Evolutionary conservation across 129 eudicot genomes (phyloP).

Genomic region (Smallanthus sonchifolius): DNA sequence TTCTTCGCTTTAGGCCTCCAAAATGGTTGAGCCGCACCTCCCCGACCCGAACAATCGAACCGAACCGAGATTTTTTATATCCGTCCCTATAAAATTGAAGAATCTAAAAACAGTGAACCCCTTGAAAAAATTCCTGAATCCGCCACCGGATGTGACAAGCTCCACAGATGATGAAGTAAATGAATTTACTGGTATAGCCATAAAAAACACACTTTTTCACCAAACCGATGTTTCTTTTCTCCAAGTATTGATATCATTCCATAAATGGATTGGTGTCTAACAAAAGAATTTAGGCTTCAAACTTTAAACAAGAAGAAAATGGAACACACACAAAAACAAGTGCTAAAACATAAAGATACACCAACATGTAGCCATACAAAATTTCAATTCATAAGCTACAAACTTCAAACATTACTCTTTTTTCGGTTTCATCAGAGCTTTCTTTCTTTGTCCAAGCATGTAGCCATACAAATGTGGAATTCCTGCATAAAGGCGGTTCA

Average conservation of each 20-base stretch:
- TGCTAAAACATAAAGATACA: slow-evolving; percentile 19
- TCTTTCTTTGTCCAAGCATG: slow-evolving; percentile 93
- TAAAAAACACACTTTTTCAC: not conserved
- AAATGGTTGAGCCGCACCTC: too few relatives aligned
- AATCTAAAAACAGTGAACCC: too few relatives aligned
- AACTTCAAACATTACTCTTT: slow-evolving; percentile 33
- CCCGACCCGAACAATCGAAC: too few relatives aligned
- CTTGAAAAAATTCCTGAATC: too few relatives aligned
- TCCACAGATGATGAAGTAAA: too few relatives aligned
- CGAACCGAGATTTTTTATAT: too few relatives aligned
- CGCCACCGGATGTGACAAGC: too few relatives aligned
- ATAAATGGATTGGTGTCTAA: not conserved
- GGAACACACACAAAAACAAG: not conserved
- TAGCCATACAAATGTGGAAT: slow-evolving; percentile 82
- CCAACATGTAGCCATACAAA: not conserved
- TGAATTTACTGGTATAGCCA: not conserved
- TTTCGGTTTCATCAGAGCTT: slow-evolving; percentile 66
- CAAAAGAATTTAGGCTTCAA: not conserved
- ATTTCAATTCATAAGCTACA: slow-evolving; percentile 5
- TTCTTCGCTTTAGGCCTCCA: too few relatives aligned
- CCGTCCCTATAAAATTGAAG: too few relatives aligned
- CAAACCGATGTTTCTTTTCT: not conserved
- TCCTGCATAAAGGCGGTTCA: slow-evolving; percentile 43
- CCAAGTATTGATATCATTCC: not conserved
- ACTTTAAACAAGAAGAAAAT: not conserved